Evolutionary conservation across 2,329 filamentous ascomycete species (phyloP), one percentile per base, ranked within the genome.

Genomic region (Aspergillus aculeatinus): DNA sequence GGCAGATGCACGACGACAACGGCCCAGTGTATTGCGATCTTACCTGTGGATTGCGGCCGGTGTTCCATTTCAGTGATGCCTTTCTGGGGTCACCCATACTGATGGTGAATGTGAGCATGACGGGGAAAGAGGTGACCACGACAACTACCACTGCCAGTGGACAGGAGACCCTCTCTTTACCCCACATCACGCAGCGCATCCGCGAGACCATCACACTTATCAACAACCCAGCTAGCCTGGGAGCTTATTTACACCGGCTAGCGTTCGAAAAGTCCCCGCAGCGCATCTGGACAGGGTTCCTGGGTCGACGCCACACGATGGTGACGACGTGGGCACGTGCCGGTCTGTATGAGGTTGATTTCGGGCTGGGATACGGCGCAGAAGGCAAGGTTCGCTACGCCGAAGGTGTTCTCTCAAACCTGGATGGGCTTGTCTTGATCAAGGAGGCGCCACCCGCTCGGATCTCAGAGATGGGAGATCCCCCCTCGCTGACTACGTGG

Each of bases 71-170:
- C 0, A 74, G 76, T 1, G 74, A 77, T 7, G 67, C 59, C 2
- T 82, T 80, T 50, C 65, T 79, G 16, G 81, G 81, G 0, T 81
- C 80, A 48, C 81, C 80, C 5, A 69, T 82, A 1, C 67, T 81
- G 4, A 52, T 80, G 21, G 72, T 72, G 1, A 68, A 81, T 44
- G 67, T 81, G 3, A 60, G 65, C 7, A 66, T 67, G 12, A 25
- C 65, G 29, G 60, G 60, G 6, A 23, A 44, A 29, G 55, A 62
- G 14, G 52, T 57, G 21, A 55, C 52, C 9, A 33, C 59, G 35
- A 31, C 54, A 11, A 42, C 35, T 7, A 44, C 48, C 1, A 48
- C 48, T 4, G 56, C 58, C 14, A 16, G 51, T 42, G 11, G 39
- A 14, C n/a, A 25, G n/a, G 25, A 47, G 48, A 55, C 31, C 5